Base-by-base conservation (phyloP, 805 yeast species). In the Cyberlindnera japonica region DNA sequence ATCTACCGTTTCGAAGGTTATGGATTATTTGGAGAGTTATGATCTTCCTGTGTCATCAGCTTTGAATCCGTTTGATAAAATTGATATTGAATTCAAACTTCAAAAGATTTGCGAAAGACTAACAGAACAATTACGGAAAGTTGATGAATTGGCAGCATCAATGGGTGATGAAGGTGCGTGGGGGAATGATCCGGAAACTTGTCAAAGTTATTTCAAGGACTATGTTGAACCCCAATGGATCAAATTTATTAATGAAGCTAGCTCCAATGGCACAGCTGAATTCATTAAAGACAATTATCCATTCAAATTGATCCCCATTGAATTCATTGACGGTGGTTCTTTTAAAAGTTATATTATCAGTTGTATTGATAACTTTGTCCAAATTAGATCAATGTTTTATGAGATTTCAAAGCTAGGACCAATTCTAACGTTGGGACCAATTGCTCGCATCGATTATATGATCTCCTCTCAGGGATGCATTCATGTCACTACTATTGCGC, bases 161-260 rank as follows among this genome's bases (percentile, higher is more conserved):
- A 25, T 68, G 21, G 56, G 50, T 1, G 45, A 59, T 13, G 59
- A 58, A 2, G 71, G 69, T 3, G 65, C 61, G 0, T 64, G 63
- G 50, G 70, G 68, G 3, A 63, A 62, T 30, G 62, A 67, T 22
- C 50, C 64, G 12, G 61, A 57, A n/a, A 57, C 70, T 4, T 69
- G 73, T 0, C 41, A 37, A 6, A 51, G 47, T 18, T 67, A 71
- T 38, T 65, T 42, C 46, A 44, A 43, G 8, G 47, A 50, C 6
- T 48, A 58, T 25, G 43, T 69, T 6, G 13, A 31, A 10, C 34
- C 41, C 1, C 33, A 16, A 17, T 55, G 56, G 55, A 13, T 18
- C 2, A 6, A 21, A 1, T 54, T 36, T 30, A 7, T 46, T n/a
- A 6, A 12, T 5, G 2, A 22, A 1, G 23, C 41, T 2, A 41